Evolutionary conservation across 2,329 filamentous ascomycete species (phyloP), one percentile per base, ranked within the genome.

Genomic region (Penicillium sp.): DNA sequence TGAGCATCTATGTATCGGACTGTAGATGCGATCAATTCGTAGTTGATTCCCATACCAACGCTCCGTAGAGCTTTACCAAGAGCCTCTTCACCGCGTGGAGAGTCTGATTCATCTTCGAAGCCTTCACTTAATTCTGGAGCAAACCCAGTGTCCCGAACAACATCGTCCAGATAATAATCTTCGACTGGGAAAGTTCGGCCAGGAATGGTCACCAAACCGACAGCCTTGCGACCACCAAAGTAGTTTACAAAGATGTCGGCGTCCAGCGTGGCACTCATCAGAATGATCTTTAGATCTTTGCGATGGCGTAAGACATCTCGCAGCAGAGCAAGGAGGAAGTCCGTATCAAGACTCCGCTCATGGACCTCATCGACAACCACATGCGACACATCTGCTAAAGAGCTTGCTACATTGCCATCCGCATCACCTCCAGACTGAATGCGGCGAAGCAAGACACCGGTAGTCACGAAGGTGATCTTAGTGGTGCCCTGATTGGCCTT

Each of bases 221-320:
- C 90, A 4, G 74, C 76, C 9, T 78, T 78, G 36, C 81, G 78
- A 1, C 77, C 77, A 4, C 77, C 79, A 68, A 97, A 97, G 65
- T 97, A 97, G 40, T 80, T 72, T 50, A 81, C 81, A 64, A 97
- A 97, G 0, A 89, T 81, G 1, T 82, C 78, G 1, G 91, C 89
- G 65, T 98, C 90, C 3, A 97, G 79, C 1, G 91, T 98, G 2
- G 91, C 91, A 65, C 88, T 95, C 93, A 98, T 98, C 23, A 98
- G 74, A 9, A 98, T 82, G 27, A 97, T 77, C 64, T 91, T 95
- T 25, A 97, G 76, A 48, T 94, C 86, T 54, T 81, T 83, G 33
- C 86, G 78, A 51, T 76, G 74, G 42, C 77, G 78, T 50, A 96
- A 67, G 5, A 95, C 87, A 60, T 95, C 86, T 39, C 88, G 81